Base-by-base conservation (phyloP, 2,329 filamentous ascomycete species). In the Paraphoma sp. region DNA sequence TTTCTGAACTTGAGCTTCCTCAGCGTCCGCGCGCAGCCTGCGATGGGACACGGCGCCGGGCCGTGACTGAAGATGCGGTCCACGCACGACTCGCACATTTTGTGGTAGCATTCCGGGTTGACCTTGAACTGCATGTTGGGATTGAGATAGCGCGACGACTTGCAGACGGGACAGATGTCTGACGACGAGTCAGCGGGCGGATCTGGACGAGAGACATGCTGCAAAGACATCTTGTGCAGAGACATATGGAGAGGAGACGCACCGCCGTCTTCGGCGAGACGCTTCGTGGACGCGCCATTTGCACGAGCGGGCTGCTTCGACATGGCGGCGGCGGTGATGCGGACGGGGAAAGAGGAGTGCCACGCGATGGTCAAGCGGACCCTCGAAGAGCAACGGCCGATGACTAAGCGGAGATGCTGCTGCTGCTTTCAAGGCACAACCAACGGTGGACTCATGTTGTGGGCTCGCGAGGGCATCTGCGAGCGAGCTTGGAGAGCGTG, bases 61-160 rank as follows among this genome's bases (percentile, higher is more conserved):
- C 95, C 95, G 53, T 92, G 89, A 36, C 90, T 90, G 84, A 98
- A 99, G 69, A 98, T 91, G 53, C 94, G 90, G 78, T 94, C 91
- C 42, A 98, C 93, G 81, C 95, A 99, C 54, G 91, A 93, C 76
- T 92, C 90, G 83, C 95, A 99, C 92, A 99, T 98, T 67, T 92
- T 92, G 83, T 99, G 95, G 83, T 99, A 99, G 85, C 95, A 99
- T 83, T 96, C 93, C 8, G 94, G 92, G 77, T 98, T 97, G 81
- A 99, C 93, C 68, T 95, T 90, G 80, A 99, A 98, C 63, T 89
- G 86, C 86, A 99, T 93, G 80, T 93, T 89, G 59, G 88, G 89
- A 82, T 97, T 97, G 71, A 98, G 89, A 82, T 98, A 98, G 63
- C 93, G 91, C 57, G 91, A 92, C 57, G 93, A 96, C 80, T 97